Evolutionary conservation across 2,329 filamentous ascomycete species (phyloP), one percentile per base, ranked within the genome.

Genomic region (Capronia americana): DNA sequence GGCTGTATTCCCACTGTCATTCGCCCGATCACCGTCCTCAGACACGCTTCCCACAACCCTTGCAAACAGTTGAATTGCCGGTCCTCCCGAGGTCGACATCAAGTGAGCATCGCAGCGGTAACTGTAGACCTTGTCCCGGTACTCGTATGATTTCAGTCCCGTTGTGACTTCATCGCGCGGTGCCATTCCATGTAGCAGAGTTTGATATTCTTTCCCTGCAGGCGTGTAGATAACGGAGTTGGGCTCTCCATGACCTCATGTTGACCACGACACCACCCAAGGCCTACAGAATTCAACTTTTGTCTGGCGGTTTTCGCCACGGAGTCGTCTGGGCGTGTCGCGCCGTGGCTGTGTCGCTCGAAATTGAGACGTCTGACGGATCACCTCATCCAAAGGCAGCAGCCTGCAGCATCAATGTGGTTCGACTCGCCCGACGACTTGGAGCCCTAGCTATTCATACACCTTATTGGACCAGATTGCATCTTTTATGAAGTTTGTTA

Each of bases 11-110:
- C 14, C 34, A 17, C 14, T 44, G 38, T 44, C 17, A 8, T 17
- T 44, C 7, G 38, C 17, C 20, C 38, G 38, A 20, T 17, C 14
- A 1, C 38, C 17, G 38, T 44, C 38, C 17, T 8, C 17, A n/a
- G 17, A 34, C 32, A 34, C 17, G 38, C 38, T 44, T n/a, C 38
- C 38, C 17, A 5, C 7, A 44, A 44, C 2, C 6, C 14, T 20
- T 44, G 38, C 4, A 6, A 7, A 7, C 17, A 20, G 38, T 4
- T 24, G 20, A n/a, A 51, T 4, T 23, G 20, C 20, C 20, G 14
- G 26, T 51, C 0, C 48, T 51, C 17, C 48, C 48, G 48, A 26
- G 48, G 48, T 51, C 48, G 48, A 51, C 48, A 23, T 51, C 48
- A 51, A 23, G 11, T 14, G 48, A 3, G 10, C 10, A 20, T 26